A percentile compares a stretch with the other conserved stretches of the same genome.
phyloP scores from a whole-genome alignment of 1,284 basidiomycete species.

The Leucoagaricus sp. region DNA sequence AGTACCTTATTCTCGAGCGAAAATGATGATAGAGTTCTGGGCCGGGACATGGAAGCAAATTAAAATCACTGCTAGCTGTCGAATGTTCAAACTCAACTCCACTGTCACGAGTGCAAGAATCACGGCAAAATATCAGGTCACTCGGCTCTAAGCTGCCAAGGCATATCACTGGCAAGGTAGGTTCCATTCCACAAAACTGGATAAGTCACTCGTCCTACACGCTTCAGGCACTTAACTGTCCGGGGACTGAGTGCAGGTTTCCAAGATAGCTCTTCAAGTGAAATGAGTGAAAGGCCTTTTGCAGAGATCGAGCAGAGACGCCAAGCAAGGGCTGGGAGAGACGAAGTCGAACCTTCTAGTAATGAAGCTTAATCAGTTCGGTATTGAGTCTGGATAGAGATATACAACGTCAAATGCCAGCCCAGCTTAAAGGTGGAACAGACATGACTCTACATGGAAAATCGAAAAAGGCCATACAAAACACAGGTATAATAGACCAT shows the following conservation, averaged over 20 bases:
- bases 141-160: too few relatives aligned
- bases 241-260: too few relatives aligned
- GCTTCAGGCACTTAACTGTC: too few relatives aligned
- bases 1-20: slow-evolving; percentile 70
- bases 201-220: too few relatives aligned
- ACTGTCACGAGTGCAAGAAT: too few relatives aligned
- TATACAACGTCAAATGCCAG: slow-evolving; percentile 4
- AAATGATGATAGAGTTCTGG: slow-evolving; percentile 55
- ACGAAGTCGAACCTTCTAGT: background rate
- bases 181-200: too few relatives aligned
- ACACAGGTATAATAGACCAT: slow-evolving; percentile 24
- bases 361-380: background rate
- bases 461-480: slow-evolving; percentile 11
- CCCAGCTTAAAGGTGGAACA: slow-evolving; percentile 20
- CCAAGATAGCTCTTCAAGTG: too few relatives aligned
- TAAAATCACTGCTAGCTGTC: background rate
- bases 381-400: background rate
- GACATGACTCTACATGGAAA: slow-evolving; percentile 11
- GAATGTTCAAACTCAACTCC: too few relatives aligned
- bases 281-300: too few relatives aligned
- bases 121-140: too few relatives aligned
- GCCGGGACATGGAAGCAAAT: background rate
- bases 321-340: background rate
- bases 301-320: too few relatives aligned
- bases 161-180: too few relatives aligned